Conservation (phyloP, 305 asterid species). For the Andrographis paniculata region DNA sequence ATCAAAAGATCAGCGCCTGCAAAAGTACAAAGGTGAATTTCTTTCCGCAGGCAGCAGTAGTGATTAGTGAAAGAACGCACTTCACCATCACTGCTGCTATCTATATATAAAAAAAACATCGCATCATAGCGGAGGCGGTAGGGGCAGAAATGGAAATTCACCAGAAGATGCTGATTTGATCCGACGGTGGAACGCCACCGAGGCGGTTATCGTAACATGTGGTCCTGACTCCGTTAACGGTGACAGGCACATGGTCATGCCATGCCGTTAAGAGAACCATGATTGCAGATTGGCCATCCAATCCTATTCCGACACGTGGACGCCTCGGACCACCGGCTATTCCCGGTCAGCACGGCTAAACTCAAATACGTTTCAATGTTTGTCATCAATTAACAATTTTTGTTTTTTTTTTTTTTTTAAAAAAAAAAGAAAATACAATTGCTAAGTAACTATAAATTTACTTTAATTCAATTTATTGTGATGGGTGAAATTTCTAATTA, state of each 20-base stretch:
- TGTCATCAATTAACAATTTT: too few species aligned
- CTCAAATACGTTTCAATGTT: neutral
- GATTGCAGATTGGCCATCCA: conserved; percentile 24
- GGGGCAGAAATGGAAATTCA: conserved; percentile 43
- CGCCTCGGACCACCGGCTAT: conserved; percentile 22
- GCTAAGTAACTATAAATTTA: too few species aligned
- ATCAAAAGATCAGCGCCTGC: conserved; percentile 14
- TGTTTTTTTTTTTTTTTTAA: too few species aligned
- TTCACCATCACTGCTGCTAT: too few species aligned
- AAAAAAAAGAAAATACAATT: too few species aligned
- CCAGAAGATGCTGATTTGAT: conserved; percentile 27
- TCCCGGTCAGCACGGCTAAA: conserved; percentile 20
- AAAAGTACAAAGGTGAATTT: conserved; percentile 30
- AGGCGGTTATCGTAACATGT: conserved; percentile 75
- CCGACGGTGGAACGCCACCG: conserved; percentile 57
- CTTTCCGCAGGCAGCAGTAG: conserved; percentile 23
- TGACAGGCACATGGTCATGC: conserved; percentile 66
- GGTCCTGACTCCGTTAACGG: conserved; percentile 95
- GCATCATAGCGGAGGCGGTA: conserved; percentile 1
- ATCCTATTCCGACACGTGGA: conserved; percentile 29
- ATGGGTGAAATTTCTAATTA: too few species aligned
- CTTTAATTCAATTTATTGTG: too few species aligned
- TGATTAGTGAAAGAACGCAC: too few species aligned
- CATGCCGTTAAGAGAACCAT: conserved; percentile 67
- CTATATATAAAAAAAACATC: too few species aligned